Evolutionary conservation across 169 alveolate genomes (phyloP).

Genomic region (Plasmodium malariae): DNA sequence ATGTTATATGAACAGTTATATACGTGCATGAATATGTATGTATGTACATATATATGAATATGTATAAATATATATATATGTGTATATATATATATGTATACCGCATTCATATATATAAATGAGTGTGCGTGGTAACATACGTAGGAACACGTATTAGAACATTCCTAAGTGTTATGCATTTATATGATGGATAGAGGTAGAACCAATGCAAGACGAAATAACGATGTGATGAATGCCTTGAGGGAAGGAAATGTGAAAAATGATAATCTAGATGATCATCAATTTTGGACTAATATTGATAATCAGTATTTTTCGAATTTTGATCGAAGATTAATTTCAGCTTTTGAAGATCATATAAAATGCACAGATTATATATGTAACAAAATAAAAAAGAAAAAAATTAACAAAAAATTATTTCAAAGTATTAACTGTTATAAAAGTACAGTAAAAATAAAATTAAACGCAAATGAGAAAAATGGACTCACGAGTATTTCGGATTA

Average conservation of each 20-base stretch:
- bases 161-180: constrained; percentile 4
- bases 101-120: constrained; percentile 23
- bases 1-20: too few relatives aligned
- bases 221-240: constrained; percentile 21
- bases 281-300: constrained; percentile 67
- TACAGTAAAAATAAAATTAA: constrained; percentile 71
- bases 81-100: not conserved
- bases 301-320: constrained; percentile 71
- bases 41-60: not conserved
- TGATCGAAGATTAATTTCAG: constrained; percentile 45
- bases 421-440: constrained; percentile 46
- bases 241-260: constrained; percentile 70
- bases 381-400: constrained; percentile 59
- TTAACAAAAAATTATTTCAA: constrained; percentile 49
- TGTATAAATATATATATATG: not conserved
- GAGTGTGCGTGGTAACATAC: too few relatives aligned
- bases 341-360: constrained; percentile 75
- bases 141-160: too few relatives aligned
- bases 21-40: not conserved
- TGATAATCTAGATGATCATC: constrained; percentile 55
- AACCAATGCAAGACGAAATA: constrained; percentile 48
- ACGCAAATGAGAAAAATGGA: constrained; percentile 29
- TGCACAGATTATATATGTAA: constrained; percentile 73
- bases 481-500: constrained; percentile 16
- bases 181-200: constrained; percentile 73